A percentile compares a stretch with the other conserved stretches of the same genome.
These are phyloP conservation scores for Trifolium repens DNA, from an alignment of 306 rosid species.

Conservation along the genomic window DNA sequence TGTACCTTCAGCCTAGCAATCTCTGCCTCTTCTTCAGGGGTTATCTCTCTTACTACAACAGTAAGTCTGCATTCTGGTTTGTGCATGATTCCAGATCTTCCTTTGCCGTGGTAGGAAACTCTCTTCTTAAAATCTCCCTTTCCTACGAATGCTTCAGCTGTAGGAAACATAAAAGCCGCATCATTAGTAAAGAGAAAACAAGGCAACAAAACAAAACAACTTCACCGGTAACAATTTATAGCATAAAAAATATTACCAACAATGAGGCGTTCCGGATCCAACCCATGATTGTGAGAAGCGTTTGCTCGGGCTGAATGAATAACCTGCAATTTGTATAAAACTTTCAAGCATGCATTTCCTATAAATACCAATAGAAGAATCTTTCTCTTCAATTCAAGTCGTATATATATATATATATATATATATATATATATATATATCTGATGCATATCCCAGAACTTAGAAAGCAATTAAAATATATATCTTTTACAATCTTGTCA, in stretches of 20 bases:
- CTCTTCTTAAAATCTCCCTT: conserved; percentile 71
- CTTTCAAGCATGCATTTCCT: conserved; percentile 16
- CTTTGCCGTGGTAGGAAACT: conserved; percentile 55
- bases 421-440: too few relatives aligned
- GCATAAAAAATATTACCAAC: conserved; percentile 58
- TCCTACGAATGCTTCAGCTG: conserved; percentile 92
- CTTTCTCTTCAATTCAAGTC: conserved; percentile 18
- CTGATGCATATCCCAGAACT: background rate
- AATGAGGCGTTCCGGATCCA: conserved; percentile 87
- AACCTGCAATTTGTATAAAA: conserved; percentile 58
- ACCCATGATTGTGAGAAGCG: conserved; percentile 87
- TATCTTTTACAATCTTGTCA: conserved; percentile 22
- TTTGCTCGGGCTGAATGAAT: conserved; percentile 91
- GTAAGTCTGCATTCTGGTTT: conserved; percentile 85
- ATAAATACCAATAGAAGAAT: conserved; percentile 19
- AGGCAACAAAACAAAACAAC: conserved; percentile 12
- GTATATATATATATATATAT: background rate
- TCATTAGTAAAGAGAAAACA: conserved; percentile 42
- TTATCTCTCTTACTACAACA: conserved; percentile 80
- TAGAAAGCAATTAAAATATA: conserved; percentile 8
- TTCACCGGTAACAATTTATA: conserved; percentile 26
- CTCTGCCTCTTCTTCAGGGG: conserved; percentile 85
- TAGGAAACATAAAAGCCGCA: conserved; percentile 28
- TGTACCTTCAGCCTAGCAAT: conserved; percentile 83
- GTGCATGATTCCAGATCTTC: conserved; percentile 52